Percentiles rank a stretch among this genome's conserved stretches.
Evolutionary conservation across 1,284 basidiomycete genomes (phyloP).

Genomic region (Sanghuangporus sanghuang): DNA sequence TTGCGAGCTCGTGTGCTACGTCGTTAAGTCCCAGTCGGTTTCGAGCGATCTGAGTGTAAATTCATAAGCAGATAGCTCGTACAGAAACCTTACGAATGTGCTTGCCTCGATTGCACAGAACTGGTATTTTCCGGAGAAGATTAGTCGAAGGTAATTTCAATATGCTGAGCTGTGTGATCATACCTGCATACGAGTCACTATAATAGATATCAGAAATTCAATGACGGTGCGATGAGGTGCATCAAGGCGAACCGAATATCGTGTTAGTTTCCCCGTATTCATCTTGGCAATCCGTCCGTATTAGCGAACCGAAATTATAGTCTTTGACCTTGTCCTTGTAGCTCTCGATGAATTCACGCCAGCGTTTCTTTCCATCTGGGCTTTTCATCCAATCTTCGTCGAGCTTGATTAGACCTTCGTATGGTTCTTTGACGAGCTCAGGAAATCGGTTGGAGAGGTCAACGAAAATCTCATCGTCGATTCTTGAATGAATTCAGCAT

Average conservation of each 20-base stretch:
- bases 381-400: constrained; percentile 98
- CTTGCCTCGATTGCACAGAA: constrained; percentile 89
- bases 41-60: constrained; percentile 67
- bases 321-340: constrained; percentile 89
- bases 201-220: neutral
- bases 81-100: constrained; percentile 4
- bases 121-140: constrained; percentile 29
- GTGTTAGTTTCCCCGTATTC: constrained; percentile 94
- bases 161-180: neutral
- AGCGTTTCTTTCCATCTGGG: constrained; percentile 82
- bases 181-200: constrained; percentile 76
- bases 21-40: constrained; percentile 94
- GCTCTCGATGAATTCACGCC: constrained; percentile 88
- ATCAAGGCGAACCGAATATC: constrained; percentile 72
- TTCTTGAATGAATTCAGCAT: constrained; percentile 35
- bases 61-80: neutral
- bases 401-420: constrained; percentile 67
- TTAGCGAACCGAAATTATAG: constrained; percentile 95
- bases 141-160: neutral
- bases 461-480: constrained; percentile 90
- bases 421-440: constrained; percentile 62
- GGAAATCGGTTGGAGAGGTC: constrained; percentile 80
- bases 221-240: neutral
- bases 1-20: constrained; percentile 78
- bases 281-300: constrained; percentile 74